Evolutionary conservation across 2,329 filamentous ascomycete genomes (phyloP).

Genomic region (Colletotrichum karsti): DNA sequence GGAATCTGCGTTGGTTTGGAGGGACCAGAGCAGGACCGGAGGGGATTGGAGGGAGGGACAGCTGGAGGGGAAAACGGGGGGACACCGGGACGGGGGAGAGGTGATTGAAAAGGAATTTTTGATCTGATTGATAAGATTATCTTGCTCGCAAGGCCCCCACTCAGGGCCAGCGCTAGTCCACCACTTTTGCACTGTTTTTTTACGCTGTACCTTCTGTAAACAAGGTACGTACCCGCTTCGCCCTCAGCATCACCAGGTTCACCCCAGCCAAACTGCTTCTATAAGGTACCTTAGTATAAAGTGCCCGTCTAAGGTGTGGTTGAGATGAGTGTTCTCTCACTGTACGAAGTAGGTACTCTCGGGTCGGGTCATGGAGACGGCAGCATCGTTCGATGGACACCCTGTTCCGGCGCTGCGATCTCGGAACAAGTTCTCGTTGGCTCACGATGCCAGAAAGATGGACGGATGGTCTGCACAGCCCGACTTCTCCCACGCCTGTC

Average conservation of each 20-base stretch:
- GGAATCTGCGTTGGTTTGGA: background rate
- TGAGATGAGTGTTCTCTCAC: background rate
- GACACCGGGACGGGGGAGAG: background rate
- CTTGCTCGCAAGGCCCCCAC: constrained; percentile 22
- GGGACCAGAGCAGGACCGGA: constrained; percentile 21
- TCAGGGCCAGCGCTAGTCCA: constrained; percentile 14
- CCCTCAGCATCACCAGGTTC: too few species aligned
- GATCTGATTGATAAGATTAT: constrained; percentile 59
- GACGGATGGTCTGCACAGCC: background rate
- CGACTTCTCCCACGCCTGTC: constrained; percentile 10
- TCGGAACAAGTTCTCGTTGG: constrained; percentile 18
- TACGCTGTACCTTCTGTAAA: background rate
- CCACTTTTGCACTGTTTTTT: background rate
- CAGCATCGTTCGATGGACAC: constrained; percentile 20
- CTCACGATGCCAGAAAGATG: background rate
- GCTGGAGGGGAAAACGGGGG: constrained; percentile 29
- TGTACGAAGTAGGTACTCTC: background rate
- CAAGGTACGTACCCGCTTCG: background rate
- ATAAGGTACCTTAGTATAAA: too few species aligned
- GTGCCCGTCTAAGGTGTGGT: too few species aligned
- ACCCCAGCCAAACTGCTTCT: too few species aligned
- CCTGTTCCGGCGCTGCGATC: constrained; percentile 8
- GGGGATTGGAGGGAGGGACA: constrained; percentile 32
- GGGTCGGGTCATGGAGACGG: constrained; percentile 6
- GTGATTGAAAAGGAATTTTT: constrained; percentile 30